These are phyloP conservation scores for Coemansia sp. DNA, from an alignment of 192 early-diverging fungal genomes.

Conservation along the genomic window DNA sequence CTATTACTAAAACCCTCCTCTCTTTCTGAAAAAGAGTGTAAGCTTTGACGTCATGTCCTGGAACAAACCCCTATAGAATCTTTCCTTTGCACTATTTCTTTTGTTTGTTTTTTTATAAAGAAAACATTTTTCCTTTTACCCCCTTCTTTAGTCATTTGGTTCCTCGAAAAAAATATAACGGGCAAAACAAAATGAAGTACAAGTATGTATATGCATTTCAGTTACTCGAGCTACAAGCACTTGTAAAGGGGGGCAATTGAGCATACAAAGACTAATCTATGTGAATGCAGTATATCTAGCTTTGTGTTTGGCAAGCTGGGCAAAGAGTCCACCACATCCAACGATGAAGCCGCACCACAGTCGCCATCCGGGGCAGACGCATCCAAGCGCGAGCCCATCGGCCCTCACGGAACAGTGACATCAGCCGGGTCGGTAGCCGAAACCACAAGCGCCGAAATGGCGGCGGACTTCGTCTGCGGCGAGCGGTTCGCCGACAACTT, in stretches of 20 bases:
- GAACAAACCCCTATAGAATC: too few species aligned
- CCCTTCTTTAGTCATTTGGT: too few species aligned
- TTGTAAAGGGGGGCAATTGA: background rate
- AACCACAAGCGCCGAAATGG: slow-evolving; percentile 19
- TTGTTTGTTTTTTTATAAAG: slow-evolving; percentile 2
- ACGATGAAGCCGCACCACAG: slow-evolving; percentile 1
- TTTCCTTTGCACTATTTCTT: too few species aligned
- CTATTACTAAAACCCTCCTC: slow-evolving; percentile 13
- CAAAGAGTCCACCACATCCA: slow-evolving; percentile 5
- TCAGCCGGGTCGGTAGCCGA: slow-evolving; percentile 21
- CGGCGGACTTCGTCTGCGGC: slow-evolving; percentile 34
- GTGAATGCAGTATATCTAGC: slow-evolving; percentile 13
- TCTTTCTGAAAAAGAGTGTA: too few species aligned
- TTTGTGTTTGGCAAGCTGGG: slow-evolving; percentile 34
- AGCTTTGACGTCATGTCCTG: too few species aligned
- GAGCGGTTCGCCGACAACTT: slow-evolving; percentile 42
- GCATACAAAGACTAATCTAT: background rate
- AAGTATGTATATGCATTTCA: slow-evolving; percentile 7
- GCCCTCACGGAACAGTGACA: slow-evolving; percentile 9
- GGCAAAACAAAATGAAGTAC: slow-evolving; percentile 17
- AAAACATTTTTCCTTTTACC: background rate
- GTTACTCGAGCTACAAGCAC: background rate
- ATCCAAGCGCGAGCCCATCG: background rate
- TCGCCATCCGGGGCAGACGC: background rate
- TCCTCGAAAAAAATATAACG: too few species aligned